Percentiles rank a stretch among this genome's conserved stretches.
phyloP scores from a whole-genome alignment of 2,329 filamentous ascomycete genomes.

The Lasiodiplodia hormozganensis region DNA sequence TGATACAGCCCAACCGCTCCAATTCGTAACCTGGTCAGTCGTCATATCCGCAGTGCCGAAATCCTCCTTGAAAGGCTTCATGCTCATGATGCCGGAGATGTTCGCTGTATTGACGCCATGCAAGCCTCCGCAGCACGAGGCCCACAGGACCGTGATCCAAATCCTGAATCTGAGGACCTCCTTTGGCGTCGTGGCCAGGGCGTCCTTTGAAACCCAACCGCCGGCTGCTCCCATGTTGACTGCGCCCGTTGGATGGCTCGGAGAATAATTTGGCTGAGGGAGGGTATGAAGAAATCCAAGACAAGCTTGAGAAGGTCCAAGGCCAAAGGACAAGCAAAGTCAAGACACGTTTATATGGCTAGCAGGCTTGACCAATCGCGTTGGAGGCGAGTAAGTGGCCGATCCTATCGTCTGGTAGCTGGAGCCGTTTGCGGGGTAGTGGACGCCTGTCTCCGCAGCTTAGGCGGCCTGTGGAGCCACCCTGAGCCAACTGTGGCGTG shows the following conservation, averaged over 20 bases:
- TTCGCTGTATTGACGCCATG: constrained; percentile 17
- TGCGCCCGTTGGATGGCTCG: not conserved
- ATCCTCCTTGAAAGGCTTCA: constrained; percentile 2
- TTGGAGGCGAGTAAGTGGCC: not conserved
- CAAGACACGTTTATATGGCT: constrained; percentile 9
- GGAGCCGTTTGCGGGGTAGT: not conserved
- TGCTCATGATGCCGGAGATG: constrained; percentile 13
- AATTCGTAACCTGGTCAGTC: not conserved
- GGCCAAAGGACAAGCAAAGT: not conserved
- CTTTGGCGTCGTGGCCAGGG: not conserved
- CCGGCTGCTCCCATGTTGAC: constrained; percentile 1
- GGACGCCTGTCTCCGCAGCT: not conserved
- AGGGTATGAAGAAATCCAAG: not conserved
- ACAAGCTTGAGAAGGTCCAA: not conserved
- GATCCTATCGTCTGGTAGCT: not conserved
- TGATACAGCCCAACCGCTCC: constrained; percentile 7
- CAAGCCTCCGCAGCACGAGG: constrained; percentile 3
- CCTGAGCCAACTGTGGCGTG: not conserved
- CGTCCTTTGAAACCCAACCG: not conserved
- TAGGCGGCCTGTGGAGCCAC: constrained; percentile 3
- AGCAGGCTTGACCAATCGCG: not conserved
- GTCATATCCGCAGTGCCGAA: not conserved
- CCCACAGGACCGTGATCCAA: constrained; percentile 11
- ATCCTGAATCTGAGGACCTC: constrained; percentile 1
- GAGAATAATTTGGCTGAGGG: not conserved